Evolutionary conservation across 768 basidiomycete species (phyloP).

Genomic region (Cytidiella melzeri): DNA sequence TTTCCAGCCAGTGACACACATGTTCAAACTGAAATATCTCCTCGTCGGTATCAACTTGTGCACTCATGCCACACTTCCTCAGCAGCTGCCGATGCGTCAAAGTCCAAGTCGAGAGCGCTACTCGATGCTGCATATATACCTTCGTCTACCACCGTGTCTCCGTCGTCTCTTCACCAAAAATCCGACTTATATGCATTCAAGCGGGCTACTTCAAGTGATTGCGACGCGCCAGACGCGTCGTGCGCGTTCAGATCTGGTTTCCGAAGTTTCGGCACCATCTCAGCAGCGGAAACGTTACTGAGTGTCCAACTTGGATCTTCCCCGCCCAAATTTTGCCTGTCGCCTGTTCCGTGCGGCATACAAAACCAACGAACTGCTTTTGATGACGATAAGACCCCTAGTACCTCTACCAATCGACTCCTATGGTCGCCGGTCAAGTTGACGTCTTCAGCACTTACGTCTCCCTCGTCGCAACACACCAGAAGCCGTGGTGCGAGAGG

Average conservation of each 20-base stretch:
- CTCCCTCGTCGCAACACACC: background rate
- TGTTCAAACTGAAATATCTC: background rate
- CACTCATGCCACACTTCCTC: background rate
- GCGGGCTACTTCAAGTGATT: background rate
- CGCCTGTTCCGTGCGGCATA: background rate
- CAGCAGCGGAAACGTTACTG: background rate
- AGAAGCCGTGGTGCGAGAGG: background rate
- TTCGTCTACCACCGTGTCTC: background rate
- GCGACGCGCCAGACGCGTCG: background rate
- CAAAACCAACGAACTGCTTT: too few relatives aligned
- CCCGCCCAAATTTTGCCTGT: background rate
- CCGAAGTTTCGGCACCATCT: background rate
- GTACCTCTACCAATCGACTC: background rate
- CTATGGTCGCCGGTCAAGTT: background rate
- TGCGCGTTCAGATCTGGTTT: background rate
- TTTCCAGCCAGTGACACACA: background rate
- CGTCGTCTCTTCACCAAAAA: too few relatives aligned
- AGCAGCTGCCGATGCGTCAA: too few relatives aligned
- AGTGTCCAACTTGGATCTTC: background rate
- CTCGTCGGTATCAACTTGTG: background rate
- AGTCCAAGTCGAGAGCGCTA: too few relatives aligned
- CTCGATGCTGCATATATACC: background rate
- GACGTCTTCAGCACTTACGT: background rate
- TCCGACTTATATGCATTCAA: background rate
- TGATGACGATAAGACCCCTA: too few relatives aligned